These are phyloP conservation scores for Alternaria gaisen DNA, from an alignment of 2,329 filamentous ascomycete species.

Conservation along the genomic window DNA sequence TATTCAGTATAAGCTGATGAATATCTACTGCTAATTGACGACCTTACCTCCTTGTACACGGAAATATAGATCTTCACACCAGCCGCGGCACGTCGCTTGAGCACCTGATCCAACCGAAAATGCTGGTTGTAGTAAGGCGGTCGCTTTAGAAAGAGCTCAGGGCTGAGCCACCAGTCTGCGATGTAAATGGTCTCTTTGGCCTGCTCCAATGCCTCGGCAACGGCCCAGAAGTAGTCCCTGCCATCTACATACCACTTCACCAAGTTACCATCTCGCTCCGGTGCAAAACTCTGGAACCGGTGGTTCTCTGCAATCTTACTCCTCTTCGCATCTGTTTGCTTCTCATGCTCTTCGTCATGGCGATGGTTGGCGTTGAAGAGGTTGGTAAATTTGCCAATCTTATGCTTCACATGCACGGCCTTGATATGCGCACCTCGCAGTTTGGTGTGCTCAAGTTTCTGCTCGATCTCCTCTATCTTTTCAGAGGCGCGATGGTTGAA, in stretches of 20 bases:
- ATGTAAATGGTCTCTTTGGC: conserved; percentile 96
- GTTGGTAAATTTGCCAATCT: conserved; percentile 71
- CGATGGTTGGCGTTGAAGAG: conserved; percentile 86
- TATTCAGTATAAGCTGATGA: conserved; percentile 20
- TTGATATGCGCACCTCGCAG: conserved; percentile 62
- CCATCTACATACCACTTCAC: conserved; percentile 99
- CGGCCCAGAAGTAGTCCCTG: conserved; percentile 92
- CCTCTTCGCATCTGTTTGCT: conserved; percentile 82
- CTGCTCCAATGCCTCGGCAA: conserved; percentile 86
- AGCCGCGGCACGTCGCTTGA: conserved; percentile 88
- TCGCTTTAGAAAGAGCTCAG: conserved; percentile 83
- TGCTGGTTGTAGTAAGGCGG: conserved; percentile 84
- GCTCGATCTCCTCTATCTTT: conserved; percentile 47
- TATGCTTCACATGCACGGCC: conserved; percentile 67
- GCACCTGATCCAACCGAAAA: conserved; percentile 83
- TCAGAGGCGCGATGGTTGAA: conserved; percentile 44
- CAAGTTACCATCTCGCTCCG: conserved; percentile 82
- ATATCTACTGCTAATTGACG: too few relatives aligned
- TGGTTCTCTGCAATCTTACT: conserved; percentile 74
- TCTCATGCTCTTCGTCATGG: conserved; percentile 92
- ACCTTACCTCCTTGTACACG: conserved; percentile 81
- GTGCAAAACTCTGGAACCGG: conserved; percentile 90
- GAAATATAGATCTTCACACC: conserved; percentile 95
- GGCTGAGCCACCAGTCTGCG: conserved; percentile 95
- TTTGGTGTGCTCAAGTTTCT: conserved; percentile 58